These are phyloP conservation scores for Neofusicoccum ribis DNA, from an alignment of 2,329 filamentous ascomycete species.

Conservation along the genomic window DNA sequence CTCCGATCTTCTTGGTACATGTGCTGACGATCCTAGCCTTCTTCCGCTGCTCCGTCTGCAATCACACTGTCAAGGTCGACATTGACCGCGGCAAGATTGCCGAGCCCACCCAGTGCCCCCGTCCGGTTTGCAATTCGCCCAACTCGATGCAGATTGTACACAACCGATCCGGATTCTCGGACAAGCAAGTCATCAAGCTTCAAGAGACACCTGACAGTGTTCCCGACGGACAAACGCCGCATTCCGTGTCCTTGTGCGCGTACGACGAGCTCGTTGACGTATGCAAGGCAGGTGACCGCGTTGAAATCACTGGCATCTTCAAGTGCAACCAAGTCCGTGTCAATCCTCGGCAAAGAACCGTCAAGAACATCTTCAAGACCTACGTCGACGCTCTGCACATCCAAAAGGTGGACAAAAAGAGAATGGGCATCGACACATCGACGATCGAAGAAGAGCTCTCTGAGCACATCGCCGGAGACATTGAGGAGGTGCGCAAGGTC, in stretches of 20 bases:
- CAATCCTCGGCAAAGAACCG: constrained; percentile 86
- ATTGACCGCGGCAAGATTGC: constrained; percentile 95
- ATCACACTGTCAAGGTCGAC: constrained; percentile 84
- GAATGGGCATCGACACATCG: constrained; percentile 85
- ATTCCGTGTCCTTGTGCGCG: constrained; percentile 92
- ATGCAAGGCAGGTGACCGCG: constrained; percentile 95
- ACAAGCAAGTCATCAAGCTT: constrained; percentile 98
- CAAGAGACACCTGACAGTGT: constrained; percentile 96
- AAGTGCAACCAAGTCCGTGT: constrained; percentile 90
- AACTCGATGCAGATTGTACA: constrained; percentile 99
- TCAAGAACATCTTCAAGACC: constrained; percentile 97
- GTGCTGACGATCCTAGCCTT: constrained; percentile 58
- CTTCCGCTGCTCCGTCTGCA: constrained; percentile 92
- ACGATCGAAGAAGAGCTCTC: constrained; percentile 84
- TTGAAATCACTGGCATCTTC: constrained; percentile 96
- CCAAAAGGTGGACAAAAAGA: constrained; percentile 93
- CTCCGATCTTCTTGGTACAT: constrained; percentile 22
- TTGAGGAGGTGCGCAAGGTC: constrained; percentile 82
- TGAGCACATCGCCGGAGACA: constrained; percentile 67
- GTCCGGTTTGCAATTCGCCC: constrained; percentile 74
- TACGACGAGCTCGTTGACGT: constrained; percentile 98
- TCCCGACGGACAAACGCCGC: constrained; percentile 92
- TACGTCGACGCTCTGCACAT: constrained; percentile 95
- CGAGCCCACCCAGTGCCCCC: constrained; percentile 87
- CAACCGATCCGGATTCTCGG: constrained; percentile 90